Evolutionary conservation across 805 yeast species (phyloP).

Genomic region (Metschnikowia amazonensis): DNA sequence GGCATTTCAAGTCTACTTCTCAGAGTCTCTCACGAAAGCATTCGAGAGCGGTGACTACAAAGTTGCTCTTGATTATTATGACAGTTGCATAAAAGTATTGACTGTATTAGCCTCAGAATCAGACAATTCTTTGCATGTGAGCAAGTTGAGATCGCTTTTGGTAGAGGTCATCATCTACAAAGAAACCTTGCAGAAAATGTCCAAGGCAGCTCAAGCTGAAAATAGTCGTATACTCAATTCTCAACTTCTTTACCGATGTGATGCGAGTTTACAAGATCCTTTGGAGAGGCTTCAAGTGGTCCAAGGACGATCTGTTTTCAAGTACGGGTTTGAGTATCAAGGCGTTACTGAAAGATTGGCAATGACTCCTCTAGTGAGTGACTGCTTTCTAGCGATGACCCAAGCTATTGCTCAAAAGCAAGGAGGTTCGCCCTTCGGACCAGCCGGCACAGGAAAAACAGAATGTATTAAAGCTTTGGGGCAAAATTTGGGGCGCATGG

Average conservation of each 20-base stretch:
- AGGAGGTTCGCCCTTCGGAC: slow-evolving; percentile 94
- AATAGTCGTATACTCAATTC: slow-evolving; percentile 44
- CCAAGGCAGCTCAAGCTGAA: slow-evolving; percentile 10
- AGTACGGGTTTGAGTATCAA: slow-evolving; percentile 78
- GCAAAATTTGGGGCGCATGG: slow-evolving; percentile 72
- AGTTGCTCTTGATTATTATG: neutral
- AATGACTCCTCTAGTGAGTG: slow-evolving; percentile 65
- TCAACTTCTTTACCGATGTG: slow-evolving; percentile 49
- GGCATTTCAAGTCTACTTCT: slow-evolving; percentile 56
- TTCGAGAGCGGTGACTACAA: slow-evolving; percentile 10
- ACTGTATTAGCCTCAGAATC: slow-evolving; percentile 22
- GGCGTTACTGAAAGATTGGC: slow-evolving; percentile 75
- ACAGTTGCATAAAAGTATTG: slow-evolving; percentile 21
- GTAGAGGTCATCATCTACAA: slow-evolving; percentile 64
- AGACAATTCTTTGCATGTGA: slow-evolving; percentile 23
- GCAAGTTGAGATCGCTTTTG: slow-evolving; percentile 57
- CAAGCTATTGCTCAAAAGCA: slow-evolving; percentile 67
- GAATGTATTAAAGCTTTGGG: slow-evolving; percentile 87
- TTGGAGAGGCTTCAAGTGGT: slow-evolving; percentile 39
- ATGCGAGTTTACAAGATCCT: slow-evolving; percentile 20
- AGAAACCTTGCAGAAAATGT: slow-evolving; percentile 31
- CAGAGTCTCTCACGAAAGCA: slow-evolving; percentile 37
- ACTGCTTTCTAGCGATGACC: slow-evolving; percentile 63
- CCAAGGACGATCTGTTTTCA: slow-evolving; percentile 50
- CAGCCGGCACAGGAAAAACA: slow-evolving; percentile 97